These are phyloP conservation scores for Mortierella sp. DNA, from an alignment of 371 early-diverging fungal genomes.

Conservation along the genomic window DNA sequence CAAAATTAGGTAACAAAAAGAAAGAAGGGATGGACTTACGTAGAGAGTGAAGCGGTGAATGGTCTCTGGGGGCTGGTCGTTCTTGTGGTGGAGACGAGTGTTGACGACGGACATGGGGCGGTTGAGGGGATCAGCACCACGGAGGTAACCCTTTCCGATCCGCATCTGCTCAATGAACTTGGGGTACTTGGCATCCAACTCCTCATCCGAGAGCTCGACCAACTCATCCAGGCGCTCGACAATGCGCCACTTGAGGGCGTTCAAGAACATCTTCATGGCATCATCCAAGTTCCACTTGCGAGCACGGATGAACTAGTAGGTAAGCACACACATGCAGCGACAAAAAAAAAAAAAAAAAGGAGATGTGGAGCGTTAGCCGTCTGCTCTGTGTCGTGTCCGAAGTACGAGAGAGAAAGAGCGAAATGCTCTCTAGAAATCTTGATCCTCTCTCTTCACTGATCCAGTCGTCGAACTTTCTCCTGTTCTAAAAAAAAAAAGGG, in stretches of 20 bases:
- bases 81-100: constrained; percentile 64
- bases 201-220: constrained; percentile 67
- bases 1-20: not conserved
- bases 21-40: constrained; percentile 37
- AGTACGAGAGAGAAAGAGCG: not conserved
- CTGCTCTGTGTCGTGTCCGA: not conserved
- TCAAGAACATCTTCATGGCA: constrained; percentile 72
- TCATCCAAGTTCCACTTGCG: constrained; percentile 81
- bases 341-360: not conserved
- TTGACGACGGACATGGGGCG: constrained; percentile 53
- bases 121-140: constrained; percentile 65
- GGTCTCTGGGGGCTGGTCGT: constrained; percentile 65
- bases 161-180: constrained; percentile 61
- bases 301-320: constrained; percentile 78
- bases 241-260: constrained; percentile 75
- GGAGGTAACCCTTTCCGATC: constrained; percentile 66
- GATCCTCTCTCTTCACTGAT: not conserved
- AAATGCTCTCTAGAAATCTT: too few relatives aligned
- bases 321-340: not conserved
- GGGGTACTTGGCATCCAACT: constrained; percentile 54
- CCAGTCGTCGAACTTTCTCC: too few relatives aligned
- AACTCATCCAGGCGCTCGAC: constrained; percentile 66
- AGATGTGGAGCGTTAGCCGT: not conserved
- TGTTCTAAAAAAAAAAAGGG: not conserved
- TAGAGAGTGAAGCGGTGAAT: constrained; percentile 76